Evolutionary conservation across 768 basidiomycete species (phyloP).

Genomic region (Termitomyces sp.): DNA sequence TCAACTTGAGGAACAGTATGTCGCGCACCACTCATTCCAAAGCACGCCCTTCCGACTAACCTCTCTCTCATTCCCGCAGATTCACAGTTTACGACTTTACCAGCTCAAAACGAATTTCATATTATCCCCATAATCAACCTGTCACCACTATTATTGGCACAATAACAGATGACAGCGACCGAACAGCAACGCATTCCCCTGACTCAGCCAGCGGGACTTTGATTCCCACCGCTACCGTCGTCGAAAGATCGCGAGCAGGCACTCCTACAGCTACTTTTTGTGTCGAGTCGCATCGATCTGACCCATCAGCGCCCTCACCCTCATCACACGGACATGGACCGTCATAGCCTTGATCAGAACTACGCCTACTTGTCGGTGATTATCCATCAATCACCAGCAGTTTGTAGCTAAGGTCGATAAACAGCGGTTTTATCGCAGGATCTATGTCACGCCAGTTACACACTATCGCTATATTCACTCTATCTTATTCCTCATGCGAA

Average conservation of each 20-base stretch:
- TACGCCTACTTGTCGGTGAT: conserved; percentile 2
- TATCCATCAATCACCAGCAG: background rate
- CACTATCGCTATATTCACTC: conserved; percentile 6
- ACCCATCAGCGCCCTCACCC: conserved; percentile 16
- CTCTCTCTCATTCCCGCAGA: conserved; percentile 31
- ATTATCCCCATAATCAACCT: conserved; percentile 83
- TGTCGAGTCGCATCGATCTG: conserved; percentile 23
- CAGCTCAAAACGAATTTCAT: conserved; percentile 66
- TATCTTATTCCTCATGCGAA: background rate
- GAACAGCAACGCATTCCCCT: conserved; percentile 34
- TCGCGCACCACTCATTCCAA: conserved; percentile 7
- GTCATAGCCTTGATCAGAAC: background rate
- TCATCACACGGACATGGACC: conserved; percentile 10
- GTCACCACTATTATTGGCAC: conserved; percentile 33
- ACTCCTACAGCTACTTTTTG: conserved; percentile 38
- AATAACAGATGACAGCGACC: conserved; percentile 35
- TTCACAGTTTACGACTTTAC: conserved; percentile 89
- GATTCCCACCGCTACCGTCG: conserved; percentile 40
- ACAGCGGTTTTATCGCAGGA: background rate
- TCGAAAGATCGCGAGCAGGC: conserved; percentile 42
- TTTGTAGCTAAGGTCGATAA: background rate
- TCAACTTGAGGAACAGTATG: conserved; percentile 89
- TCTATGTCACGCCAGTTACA: background rate
- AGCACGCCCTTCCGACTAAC: background rate
- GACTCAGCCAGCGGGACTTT: conserved; percentile 38